Percentiles rank a stretch among this genome's conserved stretches.
phyloP scores from a whole-genome alignment of 78 protist species.

The Tieghemostelium lacteum region DNA sequence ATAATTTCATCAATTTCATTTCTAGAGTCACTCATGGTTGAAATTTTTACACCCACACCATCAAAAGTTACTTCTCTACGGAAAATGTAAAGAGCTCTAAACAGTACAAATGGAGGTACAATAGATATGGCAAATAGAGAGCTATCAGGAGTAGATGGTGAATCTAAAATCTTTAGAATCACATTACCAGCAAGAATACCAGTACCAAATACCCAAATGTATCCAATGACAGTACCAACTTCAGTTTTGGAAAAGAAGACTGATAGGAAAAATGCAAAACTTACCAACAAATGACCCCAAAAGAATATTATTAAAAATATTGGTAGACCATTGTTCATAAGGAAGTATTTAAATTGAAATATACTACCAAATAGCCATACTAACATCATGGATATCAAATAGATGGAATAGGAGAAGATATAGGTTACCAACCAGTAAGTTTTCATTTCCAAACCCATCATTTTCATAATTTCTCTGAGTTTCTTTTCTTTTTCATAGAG shows the following conservation, averaged over 20 bases:
- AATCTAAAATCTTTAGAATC: background rate
- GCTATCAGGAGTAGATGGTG: background rate
- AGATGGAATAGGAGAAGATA: conserved; percentile 60
- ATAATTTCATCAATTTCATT: conserved; percentile 38
- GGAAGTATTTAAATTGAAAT: conserved; percentile 34
- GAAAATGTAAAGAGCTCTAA: conserved; percentile 61
- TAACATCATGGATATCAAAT: conserved; percentile 24
- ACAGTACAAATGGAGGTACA: conserved; percentile 80
- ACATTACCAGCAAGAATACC: conserved; percentile 26
- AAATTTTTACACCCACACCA: too few relatives aligned
- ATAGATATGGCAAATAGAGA: conserved; percentile 7
- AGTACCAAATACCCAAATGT: conserved; percentile 68
- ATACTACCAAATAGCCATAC: conserved; percentile 42
- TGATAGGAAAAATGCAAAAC: conserved; percentile 74
- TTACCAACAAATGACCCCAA: conserved; percentile 77
- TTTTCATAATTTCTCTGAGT: conserved; percentile 38
- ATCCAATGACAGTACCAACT: conserved; percentile 72
- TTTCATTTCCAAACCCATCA: conserved; percentile 78
- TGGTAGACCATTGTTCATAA: conserved; percentile 20
- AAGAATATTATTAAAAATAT: conserved; percentile 72
- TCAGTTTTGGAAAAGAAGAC: conserved; percentile 56
- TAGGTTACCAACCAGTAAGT: conserved; percentile 85
- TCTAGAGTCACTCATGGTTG: conserved; percentile 44
- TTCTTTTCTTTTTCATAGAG: conserved; percentile 72
- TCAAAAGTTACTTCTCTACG: too few relatives aligned